Evolutionary conservation across 495 filamentous ascomycete genomes (phyloP).

Genomic region (Aspergillus ostianus): DNA sequence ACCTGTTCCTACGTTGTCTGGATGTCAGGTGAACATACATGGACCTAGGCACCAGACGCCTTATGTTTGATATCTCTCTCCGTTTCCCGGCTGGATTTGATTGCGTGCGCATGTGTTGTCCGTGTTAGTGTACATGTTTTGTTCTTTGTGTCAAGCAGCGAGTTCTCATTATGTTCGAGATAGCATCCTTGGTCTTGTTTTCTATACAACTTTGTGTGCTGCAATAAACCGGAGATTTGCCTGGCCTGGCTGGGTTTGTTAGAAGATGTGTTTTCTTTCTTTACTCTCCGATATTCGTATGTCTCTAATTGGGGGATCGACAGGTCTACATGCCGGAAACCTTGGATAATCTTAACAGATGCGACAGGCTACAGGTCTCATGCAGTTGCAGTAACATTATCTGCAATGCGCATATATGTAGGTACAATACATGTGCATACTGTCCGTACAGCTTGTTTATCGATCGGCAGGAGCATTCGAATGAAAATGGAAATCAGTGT

Average conservation of each 20-base stretch:
- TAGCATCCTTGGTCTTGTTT: background rate
- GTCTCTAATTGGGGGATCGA: too few relatives aligned
- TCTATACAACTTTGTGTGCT: background rate
- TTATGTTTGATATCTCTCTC: conserved; percentile 2
- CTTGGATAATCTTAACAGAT: too few relatives aligned
- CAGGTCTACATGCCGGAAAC: too few relatives aligned
- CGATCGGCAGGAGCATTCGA: too few relatives aligned
- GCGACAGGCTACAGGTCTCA: too few relatives aligned
- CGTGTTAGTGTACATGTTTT: background rate
- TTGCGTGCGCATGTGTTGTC: background rate
- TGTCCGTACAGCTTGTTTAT: too few relatives aligned
- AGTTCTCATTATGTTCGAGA: background rate
- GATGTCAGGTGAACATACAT: too few relatives aligned
- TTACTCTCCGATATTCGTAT: too few relatives aligned
- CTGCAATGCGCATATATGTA: background rate
- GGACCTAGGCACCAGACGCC: too few relatives aligned
- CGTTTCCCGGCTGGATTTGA: background rate
- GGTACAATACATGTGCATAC: background rate
- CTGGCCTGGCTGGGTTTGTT: background rate
- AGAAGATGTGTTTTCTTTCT: background rate
- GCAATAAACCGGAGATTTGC: background rate
- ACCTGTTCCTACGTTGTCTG: background rate
- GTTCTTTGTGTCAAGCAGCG: background rate
- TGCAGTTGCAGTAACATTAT: too few relatives aligned
- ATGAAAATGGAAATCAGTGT: too few relatives aligned